A percentile compares a stretch with the other conserved stretches of the same genome.
These are phyloP conservation scores for Fusarium veterinarium DNA, from an alignment of 2,329 filamentous ascomycete genomes.

Conservation along the genomic window DNA sequence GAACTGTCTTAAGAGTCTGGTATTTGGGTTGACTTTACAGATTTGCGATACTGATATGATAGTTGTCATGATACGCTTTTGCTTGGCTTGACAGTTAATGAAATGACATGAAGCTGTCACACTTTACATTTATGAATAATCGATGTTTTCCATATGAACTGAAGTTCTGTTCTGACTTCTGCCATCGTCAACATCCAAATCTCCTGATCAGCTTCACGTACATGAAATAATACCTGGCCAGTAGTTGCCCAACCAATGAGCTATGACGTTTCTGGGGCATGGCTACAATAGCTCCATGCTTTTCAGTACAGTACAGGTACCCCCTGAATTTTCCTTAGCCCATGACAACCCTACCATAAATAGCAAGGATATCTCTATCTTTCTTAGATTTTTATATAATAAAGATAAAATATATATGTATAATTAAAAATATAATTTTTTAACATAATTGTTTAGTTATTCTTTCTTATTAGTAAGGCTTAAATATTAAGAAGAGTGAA, in stretches of 20 bases:
- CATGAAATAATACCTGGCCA: background rate
- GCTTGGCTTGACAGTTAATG: conserved; percentile 20
- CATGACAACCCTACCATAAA: background rate
- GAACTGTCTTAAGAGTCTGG: conserved; percentile 24
- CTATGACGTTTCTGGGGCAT: background rate
- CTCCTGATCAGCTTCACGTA: background rate
- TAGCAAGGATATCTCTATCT: background rate
- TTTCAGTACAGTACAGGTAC: background rate
- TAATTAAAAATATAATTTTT: background rate
- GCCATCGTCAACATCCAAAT: background rate
- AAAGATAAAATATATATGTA: background rate
- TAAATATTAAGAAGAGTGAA: too few relatives aligned
- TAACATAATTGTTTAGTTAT: too few relatives aligned
- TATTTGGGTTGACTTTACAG: conserved; percentile 18
- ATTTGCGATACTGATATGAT: conserved; percentile 35
- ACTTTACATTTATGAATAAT: background rate
- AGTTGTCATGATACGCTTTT: conserved; percentile 39
- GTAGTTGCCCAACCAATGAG: conserved; percentile 1
- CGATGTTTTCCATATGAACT: background rate
- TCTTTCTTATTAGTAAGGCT: too few relatives aligned
- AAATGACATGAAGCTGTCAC: conserved; percentile 6
- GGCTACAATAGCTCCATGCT: background rate
- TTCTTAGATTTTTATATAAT: background rate
- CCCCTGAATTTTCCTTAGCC: background rate
- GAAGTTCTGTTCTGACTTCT: background rate